Base-by-base conservation (phyloP, 2,329 filamentous ascomycete species). In the Aspergillus ochraceus region DNA sequence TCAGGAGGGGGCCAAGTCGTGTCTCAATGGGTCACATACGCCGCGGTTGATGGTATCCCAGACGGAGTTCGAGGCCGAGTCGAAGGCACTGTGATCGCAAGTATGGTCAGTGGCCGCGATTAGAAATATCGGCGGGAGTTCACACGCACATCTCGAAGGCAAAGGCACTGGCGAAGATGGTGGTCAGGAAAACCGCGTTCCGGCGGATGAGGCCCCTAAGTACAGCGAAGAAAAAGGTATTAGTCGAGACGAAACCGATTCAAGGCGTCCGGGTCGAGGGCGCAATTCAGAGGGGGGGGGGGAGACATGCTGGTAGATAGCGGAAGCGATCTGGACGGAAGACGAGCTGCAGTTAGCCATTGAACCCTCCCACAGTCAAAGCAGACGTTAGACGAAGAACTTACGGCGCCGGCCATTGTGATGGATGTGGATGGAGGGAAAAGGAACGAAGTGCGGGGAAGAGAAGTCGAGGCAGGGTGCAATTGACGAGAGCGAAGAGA, bases 21-120 rank as follows among this genome's bases (percentile, higher is more conserved):
- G 24, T 54, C 32, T 22, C 42, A 17, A 29, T 47, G 51, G 55
- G 55, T 39, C 45, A 88, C 91, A 74, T 91, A 97, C 94, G 73
- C 95, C 95, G 73, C 85, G 86, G 88, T 99, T 99, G 77, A 93
- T 80, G 76, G 80, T 84, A 79, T 99, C 92, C 95, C 95, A 99
- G 77, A 97, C 74, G 77, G 84, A 89, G 81, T 96, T 90, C 79
- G 94, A 90, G 72, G 81, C 80, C 60, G 86, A 86, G 81, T 98
- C 92, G 79, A 91, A 98, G 71, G 84, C 86, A 77, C 95, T 98
- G 73, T 73, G 62, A 22, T 52, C 47, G 52, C 60, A 56, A 50
- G 19, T n/a, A 46, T 58, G 46, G 65, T 73, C 62, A 70, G 67
- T 42, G 9, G 45, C 60, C 39, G 19, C 57, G 32, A 57, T 22